These are phyloP conservation scores for Bodo saltans DNA, from an alignment of 78 protist genomes.

Conservation along the genomic window DNA sequence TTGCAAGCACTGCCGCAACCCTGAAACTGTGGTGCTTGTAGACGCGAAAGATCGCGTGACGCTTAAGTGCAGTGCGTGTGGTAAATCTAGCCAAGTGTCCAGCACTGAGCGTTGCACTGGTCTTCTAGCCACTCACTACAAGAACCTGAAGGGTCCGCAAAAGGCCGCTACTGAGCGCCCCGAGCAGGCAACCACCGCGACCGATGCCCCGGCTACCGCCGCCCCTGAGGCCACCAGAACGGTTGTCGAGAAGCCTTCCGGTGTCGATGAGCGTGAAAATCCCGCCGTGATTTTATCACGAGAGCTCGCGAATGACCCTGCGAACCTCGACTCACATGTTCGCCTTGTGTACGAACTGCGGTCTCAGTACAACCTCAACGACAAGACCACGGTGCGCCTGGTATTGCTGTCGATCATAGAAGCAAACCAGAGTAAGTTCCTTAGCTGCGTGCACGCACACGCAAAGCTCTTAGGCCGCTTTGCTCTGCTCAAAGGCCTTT, in stretches of 20 bases:
- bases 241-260: background rate
- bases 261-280: background rate
- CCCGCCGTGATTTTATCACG: background rate
- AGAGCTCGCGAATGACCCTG: background rate
- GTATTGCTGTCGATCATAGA: background rate
- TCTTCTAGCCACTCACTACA: background rate
- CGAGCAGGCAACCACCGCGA: background rate
- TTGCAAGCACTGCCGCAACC: conserved; percentile 44
- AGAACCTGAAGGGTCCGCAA: background rate
- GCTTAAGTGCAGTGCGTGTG: conserved; percentile 39
- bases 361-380: background rate
- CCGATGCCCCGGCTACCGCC: background rate
- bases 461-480: background rate
- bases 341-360: background rate
- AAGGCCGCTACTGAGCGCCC: background rate
- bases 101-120: conserved; percentile 20
- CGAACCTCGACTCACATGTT: background rate
- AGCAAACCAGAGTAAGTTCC: background rate
- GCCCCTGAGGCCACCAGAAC: background rate
- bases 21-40: conserved; percentile 26
- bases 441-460: background rate
- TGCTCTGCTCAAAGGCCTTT: background rate
- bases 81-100: background rate
- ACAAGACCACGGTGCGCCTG: background rate
- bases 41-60: background rate